Percentiles rank a stretch among this genome's conserved stretches.
These are phyloP conservation scores for Scytalidium lignicola DNA, from an alignment of 2,329 filamentous ascomycete species.

Conservation along the genomic window DNA sequence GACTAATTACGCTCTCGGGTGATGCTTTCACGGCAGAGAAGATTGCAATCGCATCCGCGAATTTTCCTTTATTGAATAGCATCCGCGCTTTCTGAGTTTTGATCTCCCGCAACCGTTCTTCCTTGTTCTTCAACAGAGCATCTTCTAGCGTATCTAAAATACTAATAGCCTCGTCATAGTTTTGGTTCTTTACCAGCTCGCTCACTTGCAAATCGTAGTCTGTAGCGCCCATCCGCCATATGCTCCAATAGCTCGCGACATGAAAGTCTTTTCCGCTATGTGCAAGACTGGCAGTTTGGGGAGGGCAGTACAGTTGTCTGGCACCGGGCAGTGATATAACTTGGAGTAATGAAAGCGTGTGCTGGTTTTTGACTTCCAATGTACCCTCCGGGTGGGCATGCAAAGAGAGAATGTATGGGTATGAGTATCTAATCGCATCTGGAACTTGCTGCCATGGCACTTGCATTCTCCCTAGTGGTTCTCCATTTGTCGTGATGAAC, in stretches of 20 bases:
- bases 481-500: slow-evolving; percentile 81
- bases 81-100: slow-evolving; percentile 88
- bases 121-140: slow-evolving; percentile 79
- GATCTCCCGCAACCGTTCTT: slow-evolving; percentile 72
- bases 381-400: slow-evolving; percentile 78
- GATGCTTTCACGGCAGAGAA: slow-evolving; percentile 90
- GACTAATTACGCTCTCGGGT: slow-evolving; percentile 76
- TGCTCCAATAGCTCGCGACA: slow-evolving; percentile 80
- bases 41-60: slow-evolving; percentile 78
- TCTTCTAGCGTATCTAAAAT: slow-evolving; percentile 87
- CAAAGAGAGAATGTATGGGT: slow-evolving; percentile 87
- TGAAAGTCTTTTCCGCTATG: slow-evolving; percentile 96
- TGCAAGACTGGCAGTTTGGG: slow-evolving; percentile 87
- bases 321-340: slow-evolving; percentile 77
- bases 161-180: slow-evolving; percentile 89
- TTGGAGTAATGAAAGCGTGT: slow-evolving; percentile 85
- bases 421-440: slow-evolving; percentile 90
- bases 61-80: slow-evolving; percentile 78
- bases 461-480: slow-evolving; percentile 75
- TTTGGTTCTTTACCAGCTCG: slow-evolving; percentile 66
- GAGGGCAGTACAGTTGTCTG: slow-evolving; percentile 81
- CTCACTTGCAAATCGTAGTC: slow-evolving; percentile 88
- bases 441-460: slow-evolving; percentile 86
- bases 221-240: slow-evolving; percentile 94
- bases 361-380: slow-evolving; percentile 87